phyloP scores from a whole-genome alignment of 1,284 basidiomycete species.

The Sporisorium reilianum region DNA sequence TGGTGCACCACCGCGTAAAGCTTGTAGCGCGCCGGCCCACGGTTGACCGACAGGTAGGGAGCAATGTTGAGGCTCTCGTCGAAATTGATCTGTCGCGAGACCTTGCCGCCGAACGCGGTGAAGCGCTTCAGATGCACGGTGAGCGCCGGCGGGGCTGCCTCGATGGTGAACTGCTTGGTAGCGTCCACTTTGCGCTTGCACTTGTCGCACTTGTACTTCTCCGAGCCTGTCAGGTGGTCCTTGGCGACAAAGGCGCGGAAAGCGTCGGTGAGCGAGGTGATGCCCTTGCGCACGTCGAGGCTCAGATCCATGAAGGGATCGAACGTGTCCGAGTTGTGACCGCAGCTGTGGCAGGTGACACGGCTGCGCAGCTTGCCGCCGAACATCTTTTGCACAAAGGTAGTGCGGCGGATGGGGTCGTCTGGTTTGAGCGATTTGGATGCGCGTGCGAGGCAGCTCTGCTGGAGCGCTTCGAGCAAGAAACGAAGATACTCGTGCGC shows the following conservation, averaged over 20 bases:
- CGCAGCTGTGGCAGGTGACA: conserved; percentile 87
- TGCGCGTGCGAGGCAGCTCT: conserved; percentile 80
- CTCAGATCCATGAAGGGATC: conserved; percentile 92
- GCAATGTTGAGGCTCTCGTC: conserved; percentile 82
- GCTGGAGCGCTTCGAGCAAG: conserved; percentile 90
- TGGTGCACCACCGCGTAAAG: conserved; percentile 94
- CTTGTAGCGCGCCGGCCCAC: conserved; percentile 77
- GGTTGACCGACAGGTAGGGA: conserved; percentile 81
- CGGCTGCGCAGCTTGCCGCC: conserved; percentile 91
- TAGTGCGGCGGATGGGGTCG: conserved; percentile 80
- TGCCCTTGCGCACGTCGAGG: conserved; percentile 72
- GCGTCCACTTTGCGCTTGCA: conserved; percentile 90
- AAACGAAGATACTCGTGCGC: conserved; percentile 98
- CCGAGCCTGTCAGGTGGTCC: conserved; percentile 86
- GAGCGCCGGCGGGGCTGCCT: conserved; percentile 88
- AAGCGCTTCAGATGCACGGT: conserved; percentile 98
- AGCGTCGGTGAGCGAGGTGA: conserved; percentile 78
- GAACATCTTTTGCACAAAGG: conserved; percentile 94
- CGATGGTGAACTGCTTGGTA: conserved; percentile 87
- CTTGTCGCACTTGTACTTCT: conserved; percentile 98
- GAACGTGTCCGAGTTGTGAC: conserved; percentile 92
- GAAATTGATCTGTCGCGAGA: conserved; percentile 82
- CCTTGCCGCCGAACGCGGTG: conserved; percentile 78
- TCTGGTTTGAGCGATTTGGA: conserved; percentile 75
- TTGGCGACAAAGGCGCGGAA: conserved; percentile 84